Evolutionary conservation across 352 stramenopile species (phyloP).

Genomic region (Phytophthora aleatoria): DNA sequence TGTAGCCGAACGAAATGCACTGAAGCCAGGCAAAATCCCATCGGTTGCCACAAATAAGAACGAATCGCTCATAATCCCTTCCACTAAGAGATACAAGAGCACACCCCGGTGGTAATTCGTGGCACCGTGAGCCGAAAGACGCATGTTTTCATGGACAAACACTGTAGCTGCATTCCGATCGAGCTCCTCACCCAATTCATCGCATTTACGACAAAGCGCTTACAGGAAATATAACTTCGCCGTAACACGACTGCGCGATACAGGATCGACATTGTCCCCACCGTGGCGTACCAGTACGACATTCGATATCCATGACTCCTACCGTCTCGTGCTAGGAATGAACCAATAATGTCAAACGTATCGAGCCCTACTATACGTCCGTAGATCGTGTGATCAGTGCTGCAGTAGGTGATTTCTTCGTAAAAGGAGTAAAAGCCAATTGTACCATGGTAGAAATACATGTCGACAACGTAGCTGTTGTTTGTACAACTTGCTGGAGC

Average conservation of each 20-base stretch:
- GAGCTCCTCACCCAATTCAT: constrained; percentile 11
- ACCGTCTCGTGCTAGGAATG: constrained; percentile 1
- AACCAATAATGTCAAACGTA: constrained; percentile 25
- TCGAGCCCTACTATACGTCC: constrained; percentile 10
- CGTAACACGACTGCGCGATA: constrained; percentile 18
- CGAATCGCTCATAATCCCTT: constrained; percentile 32
- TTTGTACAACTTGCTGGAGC: constrained; percentile 6
- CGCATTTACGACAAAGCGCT: constrained; percentile 11
- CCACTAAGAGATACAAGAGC: constrained; percentile 27
- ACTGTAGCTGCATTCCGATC: constrained; percentile 8
- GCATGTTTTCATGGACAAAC: constrained; percentile 22
- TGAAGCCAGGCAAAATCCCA: constrained; percentile 23
- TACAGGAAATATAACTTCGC: constrained; percentile 17
- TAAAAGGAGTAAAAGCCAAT: constrained; percentile 28
- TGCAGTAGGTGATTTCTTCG: constrained; percentile 22
- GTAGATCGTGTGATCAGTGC: constrained; percentile 17
- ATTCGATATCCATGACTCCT: constrained; percentile 9
- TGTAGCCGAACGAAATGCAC: constrained; percentile 38
- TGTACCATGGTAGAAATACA: constrained; percentile 25
- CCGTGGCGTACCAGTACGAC: constrained; percentile 15
- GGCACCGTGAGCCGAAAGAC: constrained; percentile 16
- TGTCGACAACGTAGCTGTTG: neutral
- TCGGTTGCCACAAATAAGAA: constrained; percentile 33
- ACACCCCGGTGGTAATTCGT: constrained; percentile 20
- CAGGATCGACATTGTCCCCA: constrained; percentile 12